Conservation (phyloP, 371 early-diverging fungal genomes). For the Nosema muscidifuracis region DNA sequence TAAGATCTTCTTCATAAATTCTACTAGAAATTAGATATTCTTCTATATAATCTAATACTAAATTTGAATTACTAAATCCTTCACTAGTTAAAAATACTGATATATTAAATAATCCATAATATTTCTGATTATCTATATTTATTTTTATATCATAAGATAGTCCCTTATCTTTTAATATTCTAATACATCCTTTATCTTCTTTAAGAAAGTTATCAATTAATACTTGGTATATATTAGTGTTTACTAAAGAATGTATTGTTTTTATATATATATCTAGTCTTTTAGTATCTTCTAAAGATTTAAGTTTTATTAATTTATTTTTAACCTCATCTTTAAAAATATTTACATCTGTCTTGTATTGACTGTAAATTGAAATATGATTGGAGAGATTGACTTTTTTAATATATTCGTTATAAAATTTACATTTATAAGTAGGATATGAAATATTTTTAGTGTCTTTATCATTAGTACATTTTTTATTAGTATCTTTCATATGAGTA, state of each 20-base stretch:
- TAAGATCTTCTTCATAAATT: conserved; percentile 27
- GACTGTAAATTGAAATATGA: background rate
- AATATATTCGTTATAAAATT: background rate
- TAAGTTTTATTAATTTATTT: conserved; percentile 39
- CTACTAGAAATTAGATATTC: conserved; percentile 23
- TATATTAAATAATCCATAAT: conserved; percentile 40
- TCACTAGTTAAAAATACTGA: conserved; percentile 33
- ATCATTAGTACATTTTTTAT: no score
- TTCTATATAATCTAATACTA: conserved; percentile 20
- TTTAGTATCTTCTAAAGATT: conserved; percentile 45
- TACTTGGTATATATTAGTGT: background rate
- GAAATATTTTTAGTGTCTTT: background rate
- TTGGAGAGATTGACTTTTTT: background rate
- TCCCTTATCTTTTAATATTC: conserved; percentile 41
- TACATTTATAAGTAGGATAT: background rate
- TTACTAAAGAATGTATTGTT: background rate
- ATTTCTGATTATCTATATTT: conserved; percentile 1
- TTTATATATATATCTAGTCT: background rate
- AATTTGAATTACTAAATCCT: conserved; percentile 10
- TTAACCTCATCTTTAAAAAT: conserved; percentile 25
- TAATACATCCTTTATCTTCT: conserved; percentile 8
- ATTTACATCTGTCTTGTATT: background rate
- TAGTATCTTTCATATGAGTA: no score
- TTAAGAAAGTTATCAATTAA: background rate
- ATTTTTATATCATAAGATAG: conserved; percentile 29